phyloP scores from a whole-genome alignment of 108 stramenopile genomes.

The Nitzschia sp. region DNA sequence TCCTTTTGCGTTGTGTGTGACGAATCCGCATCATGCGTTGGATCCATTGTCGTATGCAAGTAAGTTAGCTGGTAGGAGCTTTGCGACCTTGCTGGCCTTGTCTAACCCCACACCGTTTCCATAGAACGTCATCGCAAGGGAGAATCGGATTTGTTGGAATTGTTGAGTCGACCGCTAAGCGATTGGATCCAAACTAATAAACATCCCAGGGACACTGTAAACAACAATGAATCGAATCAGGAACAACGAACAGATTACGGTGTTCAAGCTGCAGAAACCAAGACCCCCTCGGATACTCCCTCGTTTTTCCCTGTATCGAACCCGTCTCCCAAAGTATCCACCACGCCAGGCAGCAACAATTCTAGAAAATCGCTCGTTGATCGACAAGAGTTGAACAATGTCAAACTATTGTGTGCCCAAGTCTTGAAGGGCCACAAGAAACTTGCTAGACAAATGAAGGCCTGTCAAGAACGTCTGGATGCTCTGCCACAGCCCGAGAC shows the following conservation, averaged over 20 bases:
- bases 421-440: conserved; percentile 27
- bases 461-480: conserved; percentile 18
- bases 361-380: neutral
- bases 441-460: conserved; percentile 18
- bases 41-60: conserved; percentile 48
- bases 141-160: conserved; percentile 37
- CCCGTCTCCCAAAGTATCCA: no score
- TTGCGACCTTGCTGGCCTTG: no score
- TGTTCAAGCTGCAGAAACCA: neutral
- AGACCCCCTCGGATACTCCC: neutral
- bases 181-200: conserved; percentile 29
- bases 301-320: neutral
- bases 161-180: conserved; percentile 36
- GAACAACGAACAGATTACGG: neutral
- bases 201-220: no score
- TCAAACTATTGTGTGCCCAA: conserved; percentile 35
- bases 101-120: neutral
- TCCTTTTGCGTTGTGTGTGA: conserved; percentile 36
- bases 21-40: conserved; percentile 17
- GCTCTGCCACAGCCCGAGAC: neutral
- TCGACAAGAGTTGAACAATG: conserved; percentile 40
- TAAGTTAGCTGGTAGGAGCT: neutral
- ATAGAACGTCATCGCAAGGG: conserved; percentile 14
- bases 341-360: neutral
- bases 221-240: neutral